Conservation (phyloP, 2,329 filamentous ascomycete genomes). For the Pseudogymnoascus sp. region DNA sequence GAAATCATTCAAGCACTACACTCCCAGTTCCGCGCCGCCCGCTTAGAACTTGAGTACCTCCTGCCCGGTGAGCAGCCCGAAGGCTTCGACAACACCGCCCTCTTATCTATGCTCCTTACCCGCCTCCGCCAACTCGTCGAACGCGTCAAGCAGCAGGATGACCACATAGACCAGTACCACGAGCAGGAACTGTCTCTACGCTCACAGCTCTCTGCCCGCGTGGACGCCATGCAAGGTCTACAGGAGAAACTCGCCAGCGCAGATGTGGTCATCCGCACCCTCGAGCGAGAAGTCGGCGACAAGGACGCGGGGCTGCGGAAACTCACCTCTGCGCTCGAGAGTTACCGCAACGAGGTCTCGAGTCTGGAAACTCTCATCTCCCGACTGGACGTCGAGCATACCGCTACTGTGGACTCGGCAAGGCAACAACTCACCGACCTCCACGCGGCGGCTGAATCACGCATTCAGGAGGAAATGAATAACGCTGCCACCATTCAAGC, state of each 20-base stretch:
- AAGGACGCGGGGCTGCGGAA: conserved; percentile 40
- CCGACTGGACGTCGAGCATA: conserved; percentile 35
- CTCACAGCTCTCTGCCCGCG: conserved; percentile 46
- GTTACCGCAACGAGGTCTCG: conserved; percentile 44
- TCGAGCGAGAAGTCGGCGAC: conserved; percentile 20
- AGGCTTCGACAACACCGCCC: conserved; percentile 39
- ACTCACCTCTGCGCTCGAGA: conserved; percentile 42
- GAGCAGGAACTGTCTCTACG: conserved; percentile 46
- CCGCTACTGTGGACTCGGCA: background rate
- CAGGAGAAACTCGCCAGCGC: conserved; percentile 32
- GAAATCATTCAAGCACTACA: conserved; percentile 31
- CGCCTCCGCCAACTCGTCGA: conserved; percentile 42
- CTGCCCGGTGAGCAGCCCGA: conserved; percentile 49
- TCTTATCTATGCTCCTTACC: conserved; percentile 46
- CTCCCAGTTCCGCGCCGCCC: conserved; percentile 44
- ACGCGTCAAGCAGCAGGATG: conserved; percentile 40
- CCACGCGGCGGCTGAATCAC: conserved; percentile 10
- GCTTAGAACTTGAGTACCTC: conserved; percentile 54
- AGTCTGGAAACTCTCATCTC: conserved; percentile 46
- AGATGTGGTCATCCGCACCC: conserved; percentile 11
- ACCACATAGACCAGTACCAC: conserved; percentile 52
- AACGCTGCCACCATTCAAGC: conserved; percentile 18
- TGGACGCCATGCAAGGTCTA: conserved; percentile 42
- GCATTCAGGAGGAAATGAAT: conserved; percentile 13
- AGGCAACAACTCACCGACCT: background rate